Conservation (phyloP, 2,329 filamentous ascomycete species). For the Geosmithia putterillii region DNA sequence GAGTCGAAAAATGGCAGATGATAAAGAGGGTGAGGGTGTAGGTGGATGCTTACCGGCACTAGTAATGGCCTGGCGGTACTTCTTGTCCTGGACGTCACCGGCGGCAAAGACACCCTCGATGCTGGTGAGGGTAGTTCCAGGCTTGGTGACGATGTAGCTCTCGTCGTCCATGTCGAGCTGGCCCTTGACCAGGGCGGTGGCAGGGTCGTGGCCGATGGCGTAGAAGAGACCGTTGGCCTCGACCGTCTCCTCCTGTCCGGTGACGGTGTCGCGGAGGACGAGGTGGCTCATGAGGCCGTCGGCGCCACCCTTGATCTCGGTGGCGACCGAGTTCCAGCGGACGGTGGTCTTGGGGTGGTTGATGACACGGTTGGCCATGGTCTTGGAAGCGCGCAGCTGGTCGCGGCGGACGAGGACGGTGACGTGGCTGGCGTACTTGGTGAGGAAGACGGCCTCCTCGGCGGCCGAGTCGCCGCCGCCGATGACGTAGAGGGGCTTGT, state of each 20-base stretch:
- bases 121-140: slow-evolving; percentile 80
- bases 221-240: slow-evolving; percentile 93
- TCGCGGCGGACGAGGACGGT: slow-evolving; percentile 86
- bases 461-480: slow-evolving; percentile 94
- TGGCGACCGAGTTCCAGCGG: slow-evolving; percentile 69
- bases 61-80: slow-evolving; percentile 93
- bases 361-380: slow-evolving; percentile 80
- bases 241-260: slow-evolving; percentile 68
- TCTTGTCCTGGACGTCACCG: slow-evolving; percentile 97
- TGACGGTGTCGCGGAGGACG: slow-evolving; percentile 66
- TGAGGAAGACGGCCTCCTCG: slow-evolving; percentile 93
- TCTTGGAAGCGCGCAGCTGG: slow-evolving; percentile 74
- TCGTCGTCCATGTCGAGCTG: slow-evolving; percentile 83
- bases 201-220: slow-evolving; percentile 92
- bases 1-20: not conserved
- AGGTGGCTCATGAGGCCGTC: slow-evolving; percentile 83
- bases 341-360: slow-evolving; percentile 84
- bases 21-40: not conserved
- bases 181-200: slow-evolving; percentile 78
- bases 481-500: slow-evolving; percentile 91
- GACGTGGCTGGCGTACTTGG: slow-evolving; percentile 93
- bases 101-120: slow-evolving; percentile 90
- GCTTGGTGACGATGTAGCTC: slow-evolving; percentile 80
- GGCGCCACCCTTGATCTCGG: slow-evolving; percentile 74
- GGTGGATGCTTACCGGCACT: slow-evolving; percentile 63